phyloP scores from a whole-genome alignment of 2,329 filamentous ascomycete genomes.

The Epichloe coenophiala region DNA sequence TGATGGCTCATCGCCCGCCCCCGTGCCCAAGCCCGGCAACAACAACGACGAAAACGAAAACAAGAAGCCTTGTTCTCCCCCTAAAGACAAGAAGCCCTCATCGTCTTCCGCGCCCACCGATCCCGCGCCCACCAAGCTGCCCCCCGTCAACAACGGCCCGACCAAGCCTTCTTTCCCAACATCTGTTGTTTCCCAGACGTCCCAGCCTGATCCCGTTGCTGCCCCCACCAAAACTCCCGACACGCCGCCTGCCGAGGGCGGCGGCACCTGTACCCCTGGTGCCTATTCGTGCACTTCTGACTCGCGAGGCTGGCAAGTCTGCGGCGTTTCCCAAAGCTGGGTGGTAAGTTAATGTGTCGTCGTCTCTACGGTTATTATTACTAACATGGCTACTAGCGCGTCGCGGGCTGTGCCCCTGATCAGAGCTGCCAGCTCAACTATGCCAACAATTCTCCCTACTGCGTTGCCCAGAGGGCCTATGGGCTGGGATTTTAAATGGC shows the following conservation, averaged over 20 bases:
- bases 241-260: background rate
- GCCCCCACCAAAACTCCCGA: background rate
- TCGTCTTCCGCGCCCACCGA: background rate
- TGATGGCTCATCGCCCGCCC: background rate
- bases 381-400: background rate
- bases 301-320: background rate
- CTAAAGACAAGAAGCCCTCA: background rate
- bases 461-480: background rate
- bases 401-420: background rate
- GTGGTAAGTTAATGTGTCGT: background rate
- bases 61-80: background rate
- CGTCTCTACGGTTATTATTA: background rate
- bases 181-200: background rate
- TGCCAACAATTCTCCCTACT: background rate
- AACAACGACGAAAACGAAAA: background rate
- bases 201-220: background rate
- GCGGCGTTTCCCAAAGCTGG: background rate
- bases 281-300: slow-evolving; percentile 1
- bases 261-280: background rate
- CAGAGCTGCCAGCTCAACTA: background rate
- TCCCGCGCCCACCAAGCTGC: background rate
- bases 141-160: background rate
- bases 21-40: background rate
- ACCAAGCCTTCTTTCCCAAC: background rate
- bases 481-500: too few species aligned